Evolutionary conservation across 495 filamentous ascomycete genomes (phyloP).

Genomic region (Penicillium paxilli): DNA sequence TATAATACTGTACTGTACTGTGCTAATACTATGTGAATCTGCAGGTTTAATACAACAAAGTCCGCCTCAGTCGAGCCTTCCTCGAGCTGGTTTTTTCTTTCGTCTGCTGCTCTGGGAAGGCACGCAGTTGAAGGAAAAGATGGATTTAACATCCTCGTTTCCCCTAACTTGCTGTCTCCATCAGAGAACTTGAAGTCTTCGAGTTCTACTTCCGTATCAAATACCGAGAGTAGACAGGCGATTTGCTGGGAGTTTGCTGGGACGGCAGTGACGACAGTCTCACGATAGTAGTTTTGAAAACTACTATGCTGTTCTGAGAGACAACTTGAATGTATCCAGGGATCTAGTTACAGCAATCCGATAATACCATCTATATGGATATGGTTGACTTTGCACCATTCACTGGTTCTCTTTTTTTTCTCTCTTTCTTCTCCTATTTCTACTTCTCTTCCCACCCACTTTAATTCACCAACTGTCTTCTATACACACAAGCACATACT

Average conservation of each 20-base stretch:
- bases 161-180: slow-evolving; percentile 12
- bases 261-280: slow-evolving; percentile 31
- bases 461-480: not conserved
- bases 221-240: slow-evolving; percentile 13
- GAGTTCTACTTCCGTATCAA: no score
- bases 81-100: slow-evolving; percentile 41
- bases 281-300: no score
- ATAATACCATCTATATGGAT: not conserved
- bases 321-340: not conserved
- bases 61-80: not conserved
- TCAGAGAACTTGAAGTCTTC: no score
- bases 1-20: no score
- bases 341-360: no score
- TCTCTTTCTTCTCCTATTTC: not conserved
- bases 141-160: slow-evolving; percentile 45
- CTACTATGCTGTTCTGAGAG: no score
- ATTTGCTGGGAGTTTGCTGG: slow-evolving; percentile 44
- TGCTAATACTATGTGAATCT: no score
- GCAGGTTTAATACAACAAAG: slow-evolving; percentile 11
- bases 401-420: not conserved
- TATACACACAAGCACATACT: not conserved
- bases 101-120: slow-evolving; percentile 34
- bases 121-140: slow-evolving; percentile 42
- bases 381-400: not conserved
- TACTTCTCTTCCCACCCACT: not conserved